A percentile compares a stretch with the other conserved stretches of the same genome.
These are phyloP conservation scores for Colletotrichum endophyticum DNA, from an alignment of 2,329 filamentous ascomycete species.

Conservation along the genomic window DNA sequence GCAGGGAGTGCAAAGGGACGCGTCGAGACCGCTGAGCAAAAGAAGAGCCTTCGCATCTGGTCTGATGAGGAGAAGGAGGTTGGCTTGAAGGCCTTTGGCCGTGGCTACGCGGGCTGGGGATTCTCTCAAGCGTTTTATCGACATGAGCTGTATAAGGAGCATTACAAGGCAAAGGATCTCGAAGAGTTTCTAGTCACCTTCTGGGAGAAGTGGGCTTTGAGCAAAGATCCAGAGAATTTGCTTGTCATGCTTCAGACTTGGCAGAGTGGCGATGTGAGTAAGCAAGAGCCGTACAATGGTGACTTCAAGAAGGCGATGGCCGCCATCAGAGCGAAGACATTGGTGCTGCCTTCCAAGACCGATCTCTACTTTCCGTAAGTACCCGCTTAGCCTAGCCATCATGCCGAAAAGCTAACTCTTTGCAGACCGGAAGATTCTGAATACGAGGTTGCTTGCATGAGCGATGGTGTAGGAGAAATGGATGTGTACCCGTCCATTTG, in stretches of 20 bases:
- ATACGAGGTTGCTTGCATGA: slow-evolving; percentile 66
- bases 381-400: neutral
- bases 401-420: neutral
- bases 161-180: slow-evolving; percentile 43
- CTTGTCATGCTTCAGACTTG: slow-evolving; percentile 79
- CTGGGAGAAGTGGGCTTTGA: slow-evolving; percentile 77
- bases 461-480: slow-evolving; percentile 33
- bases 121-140: slow-evolving; percentile 82
- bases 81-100: slow-evolving; percentile 71
- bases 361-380: slow-evolving; percentile 76
- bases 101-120: slow-evolving; percentile 83
- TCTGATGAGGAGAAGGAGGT: slow-evolving; percentile 44
- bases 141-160: slow-evolving; percentile 67
- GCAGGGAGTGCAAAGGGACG: slow-evolving; percentile 49
- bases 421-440: slow-evolving; percentile 72
- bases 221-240: slow-evolving; percentile 78
- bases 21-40: slow-evolving; percentile 23
- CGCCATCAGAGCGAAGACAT: slow-evolving; percentile 72
- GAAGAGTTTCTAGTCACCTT: slow-evolving; percentile 78
- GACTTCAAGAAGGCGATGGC: slow-evolving; percentile 70
- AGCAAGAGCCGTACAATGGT: slow-evolving; percentile 71
- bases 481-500: slow-evolving; percentile 45
- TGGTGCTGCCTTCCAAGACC: slow-evolving; percentile 75
- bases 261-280: slow-evolving; percentile 75
- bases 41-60: slow-evolving; percentile 27